These are phyloP conservation scores for Paramecium biaurelia DNA, from an alignment of 73 alveolate genomes.

Conservation along the genomic window DNA sequence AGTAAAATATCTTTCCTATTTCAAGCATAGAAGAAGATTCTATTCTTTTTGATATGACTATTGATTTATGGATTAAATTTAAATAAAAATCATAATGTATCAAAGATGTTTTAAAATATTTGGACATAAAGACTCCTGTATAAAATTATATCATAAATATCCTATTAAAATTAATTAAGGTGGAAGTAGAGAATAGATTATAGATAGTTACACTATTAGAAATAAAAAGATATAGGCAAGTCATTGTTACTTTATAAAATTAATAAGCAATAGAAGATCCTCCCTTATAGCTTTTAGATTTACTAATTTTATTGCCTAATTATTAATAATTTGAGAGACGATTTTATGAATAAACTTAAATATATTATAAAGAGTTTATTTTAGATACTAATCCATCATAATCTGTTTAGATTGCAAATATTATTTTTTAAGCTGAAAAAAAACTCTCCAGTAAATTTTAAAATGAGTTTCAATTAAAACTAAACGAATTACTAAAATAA, in stretches of 20 bases:
- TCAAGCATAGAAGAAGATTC: constrained; percentile 10
- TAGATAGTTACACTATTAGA: background rate
- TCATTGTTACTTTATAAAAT: background rate
- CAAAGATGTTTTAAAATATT: constrained; percentile 6
- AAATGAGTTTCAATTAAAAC: background rate
- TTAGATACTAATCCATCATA: background rate
- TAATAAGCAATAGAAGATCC: background rate
- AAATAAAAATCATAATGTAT: background rate
- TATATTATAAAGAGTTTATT: background rate
- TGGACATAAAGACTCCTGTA: background rate
- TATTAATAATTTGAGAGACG: background rate
- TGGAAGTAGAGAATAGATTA: background rate
- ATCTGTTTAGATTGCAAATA: background rate
- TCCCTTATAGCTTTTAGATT: background rate
- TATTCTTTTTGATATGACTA: background rate
- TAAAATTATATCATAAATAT: background rate
- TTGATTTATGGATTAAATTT: background rate
- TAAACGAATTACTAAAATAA: background rate
- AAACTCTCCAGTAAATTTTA: background rate
- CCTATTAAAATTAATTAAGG: background rate
- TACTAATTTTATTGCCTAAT: background rate
- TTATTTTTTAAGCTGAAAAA: background rate
- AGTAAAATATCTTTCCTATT: background rate
- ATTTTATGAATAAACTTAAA: background rate
- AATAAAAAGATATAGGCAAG: background rate